Conservation (phyloP, 2,329 filamentous ascomycete genomes). For the Cercospora citrullina region DNA sequence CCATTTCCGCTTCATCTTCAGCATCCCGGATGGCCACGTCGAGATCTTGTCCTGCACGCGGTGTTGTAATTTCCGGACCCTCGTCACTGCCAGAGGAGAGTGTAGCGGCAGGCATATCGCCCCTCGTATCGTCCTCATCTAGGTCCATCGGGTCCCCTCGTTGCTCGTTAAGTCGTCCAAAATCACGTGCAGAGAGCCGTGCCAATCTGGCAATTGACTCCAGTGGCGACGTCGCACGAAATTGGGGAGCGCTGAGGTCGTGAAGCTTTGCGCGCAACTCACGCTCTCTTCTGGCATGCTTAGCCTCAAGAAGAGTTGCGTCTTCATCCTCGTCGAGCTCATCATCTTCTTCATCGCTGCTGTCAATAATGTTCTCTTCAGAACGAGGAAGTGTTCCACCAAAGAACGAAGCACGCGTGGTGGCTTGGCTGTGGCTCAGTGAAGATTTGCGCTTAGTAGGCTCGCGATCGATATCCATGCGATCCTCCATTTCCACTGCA, state of each 20-base stretch:
- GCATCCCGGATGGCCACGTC: slow-evolving; percentile 30
- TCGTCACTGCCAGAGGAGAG: slow-evolving; percentile 36
- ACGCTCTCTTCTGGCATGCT: slow-evolving; percentile 49
- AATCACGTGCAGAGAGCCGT: slow-evolving; percentile 39
- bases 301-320: slow-evolving; percentile 48
- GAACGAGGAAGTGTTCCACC: slow-evolving; percentile 32
- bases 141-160: slow-evolving; percentile 33
- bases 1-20: slow-evolving; percentile 23
- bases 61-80: slow-evolving; percentile 37
- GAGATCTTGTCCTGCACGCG: slow-evolving; percentile 35
- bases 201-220: slow-evolving; percentile 47
- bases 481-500: slow-evolving; percentile 20
- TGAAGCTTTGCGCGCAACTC: slow-evolving; percentile 46
- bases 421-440: slow-evolving; percentile 25
- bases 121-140: slow-evolving; percentile 19
- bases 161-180: slow-evolving; percentile 31
- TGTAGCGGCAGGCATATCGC: slow-evolving; percentile 23
- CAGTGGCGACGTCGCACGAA: slow-evolving; percentile 47
- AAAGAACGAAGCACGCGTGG: slow-evolving; percentile 38
- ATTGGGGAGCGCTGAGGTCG: slow-evolving; percentile 45
- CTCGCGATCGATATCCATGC: slow-evolving; percentile 33
- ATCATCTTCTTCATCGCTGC: slow-evolving; percentile 46
- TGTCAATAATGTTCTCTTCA: slow-evolving; percentile 34
- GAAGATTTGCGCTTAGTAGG: slow-evolving; percentile 20
- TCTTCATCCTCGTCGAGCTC: slow-evolving; percentile 52